Evolutionary conservation across 2,329 filamentous ascomycete genomes (phyloP), one percentile per base, ranked within the genome.

Genomic region (Pestalotiopsis sp.): DNA sequence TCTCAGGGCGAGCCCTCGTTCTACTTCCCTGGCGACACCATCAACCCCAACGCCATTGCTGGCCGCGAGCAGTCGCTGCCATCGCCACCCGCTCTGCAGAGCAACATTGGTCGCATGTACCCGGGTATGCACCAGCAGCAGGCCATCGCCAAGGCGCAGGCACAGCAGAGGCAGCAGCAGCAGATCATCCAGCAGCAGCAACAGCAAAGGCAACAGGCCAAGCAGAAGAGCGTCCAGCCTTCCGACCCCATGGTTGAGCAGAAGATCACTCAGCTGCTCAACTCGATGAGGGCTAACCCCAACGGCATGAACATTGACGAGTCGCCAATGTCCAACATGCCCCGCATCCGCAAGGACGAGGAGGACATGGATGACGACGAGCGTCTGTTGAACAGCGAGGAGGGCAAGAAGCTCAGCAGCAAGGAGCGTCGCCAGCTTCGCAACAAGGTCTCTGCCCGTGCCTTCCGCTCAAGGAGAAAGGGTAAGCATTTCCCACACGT

Each of bases 291-390:
- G 73, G 89, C 93, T 72, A 94, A 92, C 79, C 84, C 88, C 14
- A 80, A 83, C 6, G 82, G 85, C 4, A 80, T 83, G 17, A 86
- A 88, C 14, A 80, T 83, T 30, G 84, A 88, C 62, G 84, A 86
- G 70, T 72, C 79, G 40, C 78, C 85, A 13, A 79, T 90, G n/a
- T 85, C 89, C 67, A 91, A 93, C 77, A 87, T 94, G 73, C 85
- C 91, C 63, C 91, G 91, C 71, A 82, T 88, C 70, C 94, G 91
- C 86, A 98, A 98, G 86, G 94, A 98, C 58, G 94, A 98, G 75
- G 94, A 98, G 70, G 95, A 98, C 65, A 98, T 99, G 95, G 96
- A 99, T 74, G 95, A 98, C 79, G 96, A 98, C 75, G 96, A 98
- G 85, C 88, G 93, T 72, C 85, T 98, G 10, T 85, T 98, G 24